phyloP scores from a whole-genome alignment of 768 basidiomycete genomes.

The Lentinula sp. region DNA sequence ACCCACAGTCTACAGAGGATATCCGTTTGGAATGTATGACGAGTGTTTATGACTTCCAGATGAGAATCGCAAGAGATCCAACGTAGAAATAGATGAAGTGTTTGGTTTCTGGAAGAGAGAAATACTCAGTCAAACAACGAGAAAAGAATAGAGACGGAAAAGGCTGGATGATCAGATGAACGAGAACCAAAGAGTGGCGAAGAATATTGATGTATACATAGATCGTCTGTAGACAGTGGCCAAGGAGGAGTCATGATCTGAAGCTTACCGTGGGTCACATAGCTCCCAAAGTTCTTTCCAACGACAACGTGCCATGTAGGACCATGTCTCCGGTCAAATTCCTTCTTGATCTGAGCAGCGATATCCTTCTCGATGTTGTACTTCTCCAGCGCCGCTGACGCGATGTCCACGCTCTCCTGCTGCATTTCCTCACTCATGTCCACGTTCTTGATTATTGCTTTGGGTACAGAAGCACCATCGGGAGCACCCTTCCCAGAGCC shows the following conservation, averaged over 20 bases:
- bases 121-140: slow-evolving; percentile 6
- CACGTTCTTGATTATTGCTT: slow-evolving; percentile 93
- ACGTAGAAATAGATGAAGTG: slow-evolving; percentile 99
- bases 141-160: slow-evolving; percentile 1
- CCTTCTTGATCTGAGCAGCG: slow-evolving; percentile 96
- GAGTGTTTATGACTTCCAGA: slow-evolving; percentile 79
- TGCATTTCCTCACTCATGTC: slow-evolving; percentile 98
- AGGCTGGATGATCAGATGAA: slow-evolving; percentile 4
- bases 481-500: slow-evolving; percentile 30
- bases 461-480: slow-evolving; percentile 40
- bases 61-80: slow-evolving; percentile 85
- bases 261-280: slow-evolving; percentile 88
- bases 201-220: not conserved
- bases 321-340: slow-evolving; percentile 89
- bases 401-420: slow-evolving; percentile 87
- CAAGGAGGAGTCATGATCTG: slow-evolving; percentile 1
- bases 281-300: slow-evolving; percentile 98
- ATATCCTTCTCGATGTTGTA: slow-evolving; percentile 97
- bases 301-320: slow-evolving; percentile 99
- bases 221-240: not conserved
- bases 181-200: not conserved
- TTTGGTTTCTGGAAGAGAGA: slow-evolving; percentile 70
- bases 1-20: not conserved
- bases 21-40: not conserved
- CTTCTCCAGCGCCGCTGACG: slow-evolving; percentile 79